Evolutionary conservation across 2,329 filamentous ascomycete genomes (phyloP).

Genomic region (Diaporthe sp.): DNA sequence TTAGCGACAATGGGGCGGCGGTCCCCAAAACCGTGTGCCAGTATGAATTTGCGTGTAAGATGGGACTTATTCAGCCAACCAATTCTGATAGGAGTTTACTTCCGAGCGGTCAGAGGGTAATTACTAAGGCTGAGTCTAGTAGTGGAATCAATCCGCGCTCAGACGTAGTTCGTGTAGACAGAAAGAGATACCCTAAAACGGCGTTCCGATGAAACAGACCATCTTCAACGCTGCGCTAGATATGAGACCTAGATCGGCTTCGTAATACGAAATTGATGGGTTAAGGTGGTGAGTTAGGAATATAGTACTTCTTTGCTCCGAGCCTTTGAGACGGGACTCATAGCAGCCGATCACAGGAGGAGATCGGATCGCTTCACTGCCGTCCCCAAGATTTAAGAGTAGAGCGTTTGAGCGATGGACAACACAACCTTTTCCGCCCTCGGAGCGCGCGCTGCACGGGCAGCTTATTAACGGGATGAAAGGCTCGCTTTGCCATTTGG

Average conservation of each 20-base stretch:
- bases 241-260: not conserved
- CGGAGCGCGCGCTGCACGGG: not conserved
- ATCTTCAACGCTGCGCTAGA: not conserved
- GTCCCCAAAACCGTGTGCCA: not conserved
- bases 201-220: not conserved
- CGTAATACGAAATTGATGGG: not conserved
- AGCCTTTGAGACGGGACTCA: not conserved
- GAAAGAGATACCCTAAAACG: not conserved
- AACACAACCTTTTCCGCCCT: not conserved
- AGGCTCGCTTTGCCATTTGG: not conserved
- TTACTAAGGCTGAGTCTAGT: not conserved
- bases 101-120: too few relatives aligned
- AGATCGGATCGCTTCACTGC: not conserved
- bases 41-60: not conserved
- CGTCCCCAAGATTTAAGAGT: not conserved
- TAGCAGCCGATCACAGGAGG: not conserved
- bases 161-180: not conserved
- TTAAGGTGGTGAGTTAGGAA: not conserved
- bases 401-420: not conserved
- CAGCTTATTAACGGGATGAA: not conserved
- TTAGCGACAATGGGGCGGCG: not conserved
- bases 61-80: not conserved
- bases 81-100: too few relatives aligned
- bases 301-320: too few relatives aligned
- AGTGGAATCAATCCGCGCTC: not conserved